Evolutionary conservation across 768 basidiomycete genomes (phyloP).

Genomic region (Kwoniella botswanensis): DNA sequence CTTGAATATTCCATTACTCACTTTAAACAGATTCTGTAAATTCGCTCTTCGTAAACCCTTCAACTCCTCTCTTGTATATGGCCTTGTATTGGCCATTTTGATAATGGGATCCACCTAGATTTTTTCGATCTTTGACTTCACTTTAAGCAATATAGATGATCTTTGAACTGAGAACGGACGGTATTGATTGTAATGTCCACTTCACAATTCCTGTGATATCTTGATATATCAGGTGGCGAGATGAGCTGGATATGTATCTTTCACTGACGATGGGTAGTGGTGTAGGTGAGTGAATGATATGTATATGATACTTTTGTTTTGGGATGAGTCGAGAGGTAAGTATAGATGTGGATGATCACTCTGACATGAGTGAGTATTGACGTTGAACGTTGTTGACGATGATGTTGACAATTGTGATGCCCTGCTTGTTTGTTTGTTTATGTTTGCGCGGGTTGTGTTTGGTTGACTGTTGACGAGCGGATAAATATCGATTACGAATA

Average conservation of each 20-base stretch:
- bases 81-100: slow-evolving; percentile 29
- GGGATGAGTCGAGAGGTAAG: neutral
- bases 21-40: slow-evolving; percentile 50
- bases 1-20: slow-evolving; percentile 17
- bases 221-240: neutral
- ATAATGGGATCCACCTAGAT: no score
- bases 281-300: neutral
- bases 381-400: neutral
- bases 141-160: neutral
- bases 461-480: no score
- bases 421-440: neutral
- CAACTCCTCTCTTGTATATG: slow-evolving; percentile 42
- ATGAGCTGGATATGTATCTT: neutral
- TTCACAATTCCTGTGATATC: neutral
- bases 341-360: neutral
- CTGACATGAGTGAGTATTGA: no score
- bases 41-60: slow-evolving; percentile 41
- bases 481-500: no score
- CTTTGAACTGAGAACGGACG: neutral
- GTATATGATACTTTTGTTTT: neutral
- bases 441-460: neutral
- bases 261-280: neutral
- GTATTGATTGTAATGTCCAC: no score
- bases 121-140: neutral
- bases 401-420: neutral